These are phyloP conservation scores for Meredithiella fracta DNA, from an alignment of 2,329 filamentous ascomycete species.

Conservation along the genomic window DNA sequence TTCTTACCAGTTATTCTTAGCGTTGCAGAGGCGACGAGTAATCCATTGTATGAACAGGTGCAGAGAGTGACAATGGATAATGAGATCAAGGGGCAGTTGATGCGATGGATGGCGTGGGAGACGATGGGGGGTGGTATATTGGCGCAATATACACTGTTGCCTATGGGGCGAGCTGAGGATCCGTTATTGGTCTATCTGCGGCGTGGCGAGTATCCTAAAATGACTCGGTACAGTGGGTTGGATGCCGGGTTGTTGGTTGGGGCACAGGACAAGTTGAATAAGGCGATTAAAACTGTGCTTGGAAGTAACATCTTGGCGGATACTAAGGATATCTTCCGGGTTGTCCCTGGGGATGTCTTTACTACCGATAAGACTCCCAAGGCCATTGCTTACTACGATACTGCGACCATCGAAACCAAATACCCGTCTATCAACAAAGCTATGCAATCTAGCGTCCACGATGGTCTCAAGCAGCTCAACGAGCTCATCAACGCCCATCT, in stretches of 20 bases:
- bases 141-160: conserved; percentile 61
- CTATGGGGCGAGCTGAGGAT: conserved; percentile 66
- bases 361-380: conserved; percentile 46
- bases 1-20: conserved; percentile 74
- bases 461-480: conserved; percentile 50
- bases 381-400: conserved; percentile 64
- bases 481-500: conserved; percentile 71
- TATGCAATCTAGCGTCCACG: conserved; percentile 37
- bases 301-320: conserved; percentile 35
- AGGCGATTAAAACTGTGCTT: conserved; percentile 44
- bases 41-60: conserved; percentile 59
- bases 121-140: conserved; percentile 75
- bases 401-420: conserved; percentile 40
- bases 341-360: conserved; percentile 43
- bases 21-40: conserved; percentile 63
- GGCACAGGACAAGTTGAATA: conserved; percentile 44
- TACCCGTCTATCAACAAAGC: conserved; percentile 53
- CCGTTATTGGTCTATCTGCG: conserved; percentile 55
- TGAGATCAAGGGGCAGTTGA: conserved; percentile 50
- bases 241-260: conserved; percentile 60
- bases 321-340: conserved; percentile 46
- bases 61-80: conserved; percentile 45
- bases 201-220: conserved; percentile 53
- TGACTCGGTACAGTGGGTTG: conserved; percentile 60
- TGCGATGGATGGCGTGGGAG: conserved; percentile 85